Conservation (phyloP, 768 basidiomycete species). For the Dacryopinax primogenitus region DNA sequence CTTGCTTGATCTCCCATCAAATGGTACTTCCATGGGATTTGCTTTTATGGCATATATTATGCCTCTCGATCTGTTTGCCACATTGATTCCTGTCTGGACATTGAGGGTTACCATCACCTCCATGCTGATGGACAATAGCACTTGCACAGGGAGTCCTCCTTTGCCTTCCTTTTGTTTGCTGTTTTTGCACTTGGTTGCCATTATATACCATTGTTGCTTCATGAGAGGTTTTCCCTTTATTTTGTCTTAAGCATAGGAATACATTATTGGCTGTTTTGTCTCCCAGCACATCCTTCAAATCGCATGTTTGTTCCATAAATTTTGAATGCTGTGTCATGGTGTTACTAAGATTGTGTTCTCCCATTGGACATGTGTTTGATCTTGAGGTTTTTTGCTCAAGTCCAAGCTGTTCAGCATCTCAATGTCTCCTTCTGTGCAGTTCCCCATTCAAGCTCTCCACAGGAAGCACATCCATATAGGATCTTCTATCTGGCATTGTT, state of each 20-base stretch:
- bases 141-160: not conserved
- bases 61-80: conserved; percentile 33
- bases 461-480: conserved; percentile 26
- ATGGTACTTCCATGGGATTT: conserved; percentile 24
- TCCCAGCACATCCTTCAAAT: not conserved
- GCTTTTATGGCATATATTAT: conserved; percentile 27
- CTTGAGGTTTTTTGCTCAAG: not conserved
- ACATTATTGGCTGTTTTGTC: not conserved
- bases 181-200: not conserved
- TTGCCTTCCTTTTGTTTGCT: not conserved
- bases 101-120: conserved; percentile 31
- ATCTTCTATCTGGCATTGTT: conserved; percentile 30
- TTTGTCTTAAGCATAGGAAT: not conserved
- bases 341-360: conserved; percentile 7
- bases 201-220: not conserved
- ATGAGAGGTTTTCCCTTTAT: not conserved
- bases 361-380: conserved; percentile 8
- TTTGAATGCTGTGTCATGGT: conserved; percentile 9
- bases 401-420: conserved; percentile 11
- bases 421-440: conserved; percentile 22
- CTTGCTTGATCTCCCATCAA: not conserved
- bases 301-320: conserved; percentile 9
- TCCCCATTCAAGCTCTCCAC: conserved; percentile 22
- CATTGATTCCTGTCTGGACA: conserved; percentile 29
- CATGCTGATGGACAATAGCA: conserved; percentile 27